Evolutionary conservation across 2,329 filamentous ascomycete species (phyloP), one percentile per base, ranked within the genome.

Genomic region (Fusarium floridanum): DNA sequence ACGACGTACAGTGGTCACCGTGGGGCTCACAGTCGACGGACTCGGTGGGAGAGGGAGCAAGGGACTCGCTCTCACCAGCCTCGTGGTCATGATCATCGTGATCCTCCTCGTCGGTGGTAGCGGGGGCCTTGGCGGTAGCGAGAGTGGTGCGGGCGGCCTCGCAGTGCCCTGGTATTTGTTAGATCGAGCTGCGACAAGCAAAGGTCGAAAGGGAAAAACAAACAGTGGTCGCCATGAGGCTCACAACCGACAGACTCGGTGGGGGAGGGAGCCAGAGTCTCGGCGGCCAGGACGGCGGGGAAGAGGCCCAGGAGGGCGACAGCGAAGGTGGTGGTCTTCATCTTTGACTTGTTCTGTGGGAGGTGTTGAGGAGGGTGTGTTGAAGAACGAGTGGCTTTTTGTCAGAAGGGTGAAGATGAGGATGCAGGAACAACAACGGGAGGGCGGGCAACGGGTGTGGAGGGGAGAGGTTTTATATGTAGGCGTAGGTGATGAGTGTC

Each of bases 241-340:
- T 73, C 65, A 6, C 72, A 75, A 12, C 72, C 72, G 27, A 61
- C 64, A 14, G 68, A 71, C 66, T 75, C 71, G 55, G 77, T 78
- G 16, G 77, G 77, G 9, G 77, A 78, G 6, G 77, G 72, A 53
- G 73, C 72, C 16, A 62, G 59, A 67, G 65, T 67, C 66, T 71
- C 66, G 29, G 71, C 75, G 36, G 72, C 77, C 41, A 78, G 41
- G 34, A 72, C 56, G 37, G 76, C 43, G 3, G 77, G 77, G 61
- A 78, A 61, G 36, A 79, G 64, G 63, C 77, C 66, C 12, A 79
- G 48, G 20, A 79, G 71, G 60, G 76, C 74, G 61, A 76, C 34
- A 2, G 76, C 71, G 45, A 79, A 73, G 29, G 76, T 32, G 4
- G 71, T 55, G 37, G 77, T 72, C 68, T 79, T 79, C 77, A 79